Percentiles rank a stretch among this genome's conserved stretches.
These are phyloP conservation scores for Apiospora pterosperma DNA, from an alignment of 2,329 filamentous ascomycete genomes.

Conservation along the genomic window DNA sequence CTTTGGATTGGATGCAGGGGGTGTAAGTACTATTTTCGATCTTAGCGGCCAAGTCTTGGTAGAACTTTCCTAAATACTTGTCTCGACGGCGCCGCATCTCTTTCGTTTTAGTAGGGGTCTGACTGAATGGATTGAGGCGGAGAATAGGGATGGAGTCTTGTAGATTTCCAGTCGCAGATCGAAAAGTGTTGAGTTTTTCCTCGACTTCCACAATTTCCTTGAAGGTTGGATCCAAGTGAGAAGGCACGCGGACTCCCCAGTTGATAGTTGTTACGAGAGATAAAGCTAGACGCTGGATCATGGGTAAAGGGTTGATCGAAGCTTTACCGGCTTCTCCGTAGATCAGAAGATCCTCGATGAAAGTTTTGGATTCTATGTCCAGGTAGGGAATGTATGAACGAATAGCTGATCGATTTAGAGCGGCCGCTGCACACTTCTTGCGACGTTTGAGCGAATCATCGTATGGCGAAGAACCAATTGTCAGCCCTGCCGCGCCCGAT, in stretches of 20 bases:
- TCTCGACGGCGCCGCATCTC: slow-evolving; percentile 60
- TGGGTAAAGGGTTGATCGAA: slow-evolving; percentile 62
- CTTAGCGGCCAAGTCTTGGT: slow-evolving; percentile 54
- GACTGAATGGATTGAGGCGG: slow-evolving; percentile 58
- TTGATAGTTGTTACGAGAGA: slow-evolving; percentile 62
- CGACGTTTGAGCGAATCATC: slow-evolving; percentile 61
- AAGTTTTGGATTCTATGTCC: slow-evolving; percentile 60
- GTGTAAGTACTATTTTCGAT: slow-evolving; percentile 59
- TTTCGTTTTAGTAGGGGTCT: slow-evolving; percentile 52
- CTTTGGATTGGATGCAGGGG: slow-evolving; percentile 65
- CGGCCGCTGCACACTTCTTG: slow-evolving; percentile 62
- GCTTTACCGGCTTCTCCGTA: slow-evolving; percentile 52
- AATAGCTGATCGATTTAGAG: slow-evolving; percentile 62
- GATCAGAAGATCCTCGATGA: slow-evolving; percentile 56
- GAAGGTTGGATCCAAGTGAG: slow-evolving; percentile 56
- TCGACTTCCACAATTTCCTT: slow-evolving; percentile 63
- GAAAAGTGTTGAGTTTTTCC: slow-evolving; percentile 56
- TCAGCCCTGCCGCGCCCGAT: slow-evolving; percentile 63
- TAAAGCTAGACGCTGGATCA: slow-evolving; percentile 62
- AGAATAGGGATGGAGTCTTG: slow-evolving; percentile 60
- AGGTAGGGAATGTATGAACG: slow-evolving; percentile 60
- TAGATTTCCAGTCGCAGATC: slow-evolving; percentile 57
- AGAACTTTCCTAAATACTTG: slow-evolving; percentile 55
- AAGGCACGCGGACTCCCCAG: slow-evolving; percentile 60
- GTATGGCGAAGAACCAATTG: slow-evolving; percentile 65